Conservation (phyloP, 169 alveolate species). For the Toxoplasma gondii region DNA sequence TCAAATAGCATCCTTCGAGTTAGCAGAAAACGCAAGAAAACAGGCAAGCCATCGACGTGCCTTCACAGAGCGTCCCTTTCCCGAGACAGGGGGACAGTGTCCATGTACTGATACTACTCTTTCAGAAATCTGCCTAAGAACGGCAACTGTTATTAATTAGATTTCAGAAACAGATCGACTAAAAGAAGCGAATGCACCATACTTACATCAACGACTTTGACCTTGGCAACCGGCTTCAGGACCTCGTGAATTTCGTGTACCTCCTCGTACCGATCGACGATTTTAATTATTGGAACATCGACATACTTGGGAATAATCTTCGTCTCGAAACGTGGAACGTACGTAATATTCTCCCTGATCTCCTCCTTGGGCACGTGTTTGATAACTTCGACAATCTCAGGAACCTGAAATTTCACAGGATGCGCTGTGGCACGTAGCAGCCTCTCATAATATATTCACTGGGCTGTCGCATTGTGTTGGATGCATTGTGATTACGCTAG, state of each 20-base stretch:
- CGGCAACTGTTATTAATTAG: no score
- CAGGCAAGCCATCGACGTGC: no score
- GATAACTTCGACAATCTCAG: slow-evolving; percentile 35
- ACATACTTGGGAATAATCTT: slow-evolving; percentile 49
- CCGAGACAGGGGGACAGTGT: no score
- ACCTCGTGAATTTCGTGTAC: slow-evolving; percentile 44
- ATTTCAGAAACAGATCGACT: no score
- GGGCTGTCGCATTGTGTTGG: no score
- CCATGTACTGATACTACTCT: no score
- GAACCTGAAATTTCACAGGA: neutral
- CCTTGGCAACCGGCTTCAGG: slow-evolving; percentile 39
- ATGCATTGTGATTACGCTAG: no score
- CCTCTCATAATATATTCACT: no score
- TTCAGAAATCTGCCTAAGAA: no score
- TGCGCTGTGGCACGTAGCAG: no score
- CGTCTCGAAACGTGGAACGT: slow-evolving; percentile 50
- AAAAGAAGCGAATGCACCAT: neutral
- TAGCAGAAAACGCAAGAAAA: no score
- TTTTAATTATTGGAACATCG: slow-evolving; percentile 48
- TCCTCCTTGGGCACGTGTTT: slow-evolving; percentile 48
- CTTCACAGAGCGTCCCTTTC: no score
- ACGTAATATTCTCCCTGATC: slow-evolving; percentile 36
- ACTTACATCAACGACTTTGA: slow-evolving; percentile 38
- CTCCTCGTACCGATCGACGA: slow-evolving; percentile 55
- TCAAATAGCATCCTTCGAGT: neutral